phyloP scores from a whole-genome alignment of 2,329 filamentous ascomycete species.

The Phialemonium atrogriseum region DNA sequence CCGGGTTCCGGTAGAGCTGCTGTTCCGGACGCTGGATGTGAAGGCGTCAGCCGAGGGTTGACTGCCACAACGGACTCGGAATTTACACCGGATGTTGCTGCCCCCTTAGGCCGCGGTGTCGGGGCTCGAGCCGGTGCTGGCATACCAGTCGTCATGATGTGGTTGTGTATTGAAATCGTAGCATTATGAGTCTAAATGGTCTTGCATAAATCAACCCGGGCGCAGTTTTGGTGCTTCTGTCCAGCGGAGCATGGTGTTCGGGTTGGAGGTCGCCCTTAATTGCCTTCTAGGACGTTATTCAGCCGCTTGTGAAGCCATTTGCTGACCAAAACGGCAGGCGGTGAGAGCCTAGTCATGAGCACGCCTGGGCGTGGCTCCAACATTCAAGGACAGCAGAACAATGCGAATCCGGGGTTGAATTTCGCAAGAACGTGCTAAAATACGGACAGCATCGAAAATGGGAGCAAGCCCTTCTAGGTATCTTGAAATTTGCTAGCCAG shows the following conservation, averaged over 20 bases:
- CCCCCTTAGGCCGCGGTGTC: slow-evolving; percentile 9
- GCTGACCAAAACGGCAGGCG: neutral
- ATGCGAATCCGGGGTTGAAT: too few species aligned
- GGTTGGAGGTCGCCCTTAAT: too few species aligned
- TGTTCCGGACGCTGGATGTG: slow-evolving; percentile 2
- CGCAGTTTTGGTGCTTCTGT: neutral
- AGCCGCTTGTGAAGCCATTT: neutral
- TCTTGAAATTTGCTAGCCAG: too few species aligned
- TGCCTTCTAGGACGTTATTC: neutral
- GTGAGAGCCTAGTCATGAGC: neutral
- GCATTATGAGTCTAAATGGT: neutral
- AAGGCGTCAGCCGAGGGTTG: slow-evolving; percentile 1
- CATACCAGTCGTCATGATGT: slow-evolving; percentile 2
- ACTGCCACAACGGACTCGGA: slow-evolving; percentile 13
- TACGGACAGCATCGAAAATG: too few species aligned
- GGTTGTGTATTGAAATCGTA: slow-evolving; percentile 1
- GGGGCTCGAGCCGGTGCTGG: slow-evolving; percentile 4
- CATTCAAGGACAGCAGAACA: too few species aligned
- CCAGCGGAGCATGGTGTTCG: too few species aligned
- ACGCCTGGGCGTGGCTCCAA: too few species aligned
- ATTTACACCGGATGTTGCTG: slow-evolving; percentile 15
- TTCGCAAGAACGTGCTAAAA: too few species aligned
- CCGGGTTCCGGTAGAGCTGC: slow-evolving; percentile 2
- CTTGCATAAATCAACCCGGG: neutral
- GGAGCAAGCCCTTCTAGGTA: too few species aligned